Evolutionary conservation across 2,329 filamentous ascomycete genomes (phyloP).

Genomic region (Mycocentrospora acerina): DNA sequence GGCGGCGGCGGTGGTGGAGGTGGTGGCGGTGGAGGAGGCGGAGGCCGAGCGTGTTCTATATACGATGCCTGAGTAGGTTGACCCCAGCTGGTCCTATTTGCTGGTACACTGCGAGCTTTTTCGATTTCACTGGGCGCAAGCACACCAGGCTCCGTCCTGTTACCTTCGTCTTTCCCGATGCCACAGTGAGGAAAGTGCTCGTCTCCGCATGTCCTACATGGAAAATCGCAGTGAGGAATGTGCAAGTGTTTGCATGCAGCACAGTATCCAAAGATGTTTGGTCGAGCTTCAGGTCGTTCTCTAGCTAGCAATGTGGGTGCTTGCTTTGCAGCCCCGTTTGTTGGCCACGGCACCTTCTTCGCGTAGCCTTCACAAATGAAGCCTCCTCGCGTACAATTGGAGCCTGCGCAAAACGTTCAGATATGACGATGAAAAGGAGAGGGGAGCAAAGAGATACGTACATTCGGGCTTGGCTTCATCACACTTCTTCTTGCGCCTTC

Average conservation of each 20-base stretch:
- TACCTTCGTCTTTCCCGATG: too few species aligned
- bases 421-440: conserved; percentile 51
- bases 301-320: conserved; percentile 79
- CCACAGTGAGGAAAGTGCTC: too few species aligned
- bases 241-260: conserved; percentile 22
- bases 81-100: conserved; percentile 1
- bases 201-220: too few species aligned
- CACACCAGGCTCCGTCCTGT: too few species aligned
- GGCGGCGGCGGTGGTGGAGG: conserved; percentile 8
- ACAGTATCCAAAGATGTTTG: conserved; percentile 18
- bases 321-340: conserved; percentile 63
- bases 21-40: conserved; percentile 2
- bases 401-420: conserved; percentile 36
- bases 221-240: conserved; percentile 34
- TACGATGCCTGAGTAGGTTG: too few species aligned
- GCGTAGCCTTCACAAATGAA: conserved; percentile 93
- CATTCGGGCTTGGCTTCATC: conserved; percentile 92
- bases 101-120: conserved; percentile 3
- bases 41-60: not conserved
- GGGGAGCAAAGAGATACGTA: conserved; percentile 53
- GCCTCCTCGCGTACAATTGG: conserved; percentile 86
- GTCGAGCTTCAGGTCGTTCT: conserved; percentile 51
- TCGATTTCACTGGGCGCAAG: too few species aligned
- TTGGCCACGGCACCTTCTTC: conserved; percentile 75
- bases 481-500: conserved; percentile 94